phyloP scores from a whole-genome alignment of 208 protist species.

The Trypanosoma avium region DNA sequence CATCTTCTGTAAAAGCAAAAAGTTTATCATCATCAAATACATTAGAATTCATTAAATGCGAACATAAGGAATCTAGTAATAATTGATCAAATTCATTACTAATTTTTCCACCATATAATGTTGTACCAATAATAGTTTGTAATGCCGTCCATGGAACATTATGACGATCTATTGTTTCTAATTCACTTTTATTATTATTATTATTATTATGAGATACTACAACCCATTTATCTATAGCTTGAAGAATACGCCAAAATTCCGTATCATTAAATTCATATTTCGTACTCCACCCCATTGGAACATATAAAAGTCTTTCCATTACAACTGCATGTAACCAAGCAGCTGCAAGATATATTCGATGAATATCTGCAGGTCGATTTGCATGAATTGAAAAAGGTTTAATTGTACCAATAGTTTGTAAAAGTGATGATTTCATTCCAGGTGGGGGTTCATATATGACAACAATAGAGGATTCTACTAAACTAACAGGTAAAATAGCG shows the following conservation, averaged over 20 bases:
- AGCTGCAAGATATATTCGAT: slow-evolving; percentile 96
- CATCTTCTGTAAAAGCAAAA: slow-evolving; percentile 31
- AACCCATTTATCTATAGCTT: slow-evolving; percentile 93
- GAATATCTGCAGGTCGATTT: slow-evolving; percentile 51
- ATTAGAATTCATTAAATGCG: slow-evolving; percentile 67
- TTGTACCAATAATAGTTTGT: slow-evolving; percentile 87
- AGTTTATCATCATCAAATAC: slow-evolving; percentile 59
- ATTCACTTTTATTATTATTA: slow-evolving; percentile 34
- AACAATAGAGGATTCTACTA: slow-evolving; percentile 75
- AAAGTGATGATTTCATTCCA: slow-evolving; percentile 91
- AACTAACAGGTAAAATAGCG: slow-evolving; percentile 59
- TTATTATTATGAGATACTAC: slow-evolving; percentile 18
- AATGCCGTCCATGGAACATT: slow-evolving; percentile 95
- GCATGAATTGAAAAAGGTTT: slow-evolving; percentile 7
- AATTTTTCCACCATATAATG: slow-evolving; percentile 96
- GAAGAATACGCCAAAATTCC: slow-evolving; percentile 94
- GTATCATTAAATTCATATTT: slow-evolving; percentile 98
- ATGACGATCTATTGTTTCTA: slow-evolving; percentile 31
- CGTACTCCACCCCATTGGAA: slow-evolving; percentile 98
- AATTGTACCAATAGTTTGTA: slow-evolving; percentile 11
- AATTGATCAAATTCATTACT: slow-evolving; percentile 98
- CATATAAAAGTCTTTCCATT: slow-evolving; percentile 95
- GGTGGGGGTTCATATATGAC: slow-evolving; percentile 96
- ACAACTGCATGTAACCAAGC: slow-evolving; percentile 97
- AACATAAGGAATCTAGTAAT: slow-evolving; percentile 92